Percentiles rank a stretch among this genome's conserved stretches.
phyloP scores from a whole-genome alignment of 257 asterid species.

The Jaltomata sinuosa region DNA sequence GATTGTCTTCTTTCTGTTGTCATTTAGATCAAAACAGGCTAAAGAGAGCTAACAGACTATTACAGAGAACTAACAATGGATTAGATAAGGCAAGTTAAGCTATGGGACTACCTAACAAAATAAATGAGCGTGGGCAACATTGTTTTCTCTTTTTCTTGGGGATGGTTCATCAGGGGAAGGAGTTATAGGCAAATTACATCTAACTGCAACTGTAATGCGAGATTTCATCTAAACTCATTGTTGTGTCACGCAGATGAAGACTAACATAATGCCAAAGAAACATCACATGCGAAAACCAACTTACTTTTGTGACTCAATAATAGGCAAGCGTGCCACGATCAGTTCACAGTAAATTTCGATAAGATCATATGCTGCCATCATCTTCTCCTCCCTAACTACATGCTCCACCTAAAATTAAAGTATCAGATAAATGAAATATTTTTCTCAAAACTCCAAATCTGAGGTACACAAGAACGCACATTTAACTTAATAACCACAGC shows the following conservation, averaged over 20 bases:
- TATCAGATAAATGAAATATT: neutral
- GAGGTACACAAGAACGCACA: neutral
- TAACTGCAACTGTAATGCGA: neutral
- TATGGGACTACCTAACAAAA: neutral
- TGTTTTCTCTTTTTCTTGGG: neutral
- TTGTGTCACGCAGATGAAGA: neutral
- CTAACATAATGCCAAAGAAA: neutral
- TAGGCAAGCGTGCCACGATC: slow-evolving; percentile 64
- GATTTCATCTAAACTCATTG: neutral
- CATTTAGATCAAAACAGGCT: neutral
- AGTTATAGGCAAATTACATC: neutral
- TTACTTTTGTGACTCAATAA: slow-evolving; percentile 91
- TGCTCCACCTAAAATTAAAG: slow-evolving; percentile 71
- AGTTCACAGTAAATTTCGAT: slow-evolving; percentile 88
- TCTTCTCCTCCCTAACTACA: slow-evolving; percentile 92
- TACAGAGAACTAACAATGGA: neutral
- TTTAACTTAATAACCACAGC: neutral
- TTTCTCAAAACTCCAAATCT: neutral
- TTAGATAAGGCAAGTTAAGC: neutral
- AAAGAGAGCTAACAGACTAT: neutral
- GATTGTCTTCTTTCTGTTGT: neutral
- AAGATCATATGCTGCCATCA: slow-evolving; percentile 90
- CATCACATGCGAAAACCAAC: slow-evolving; percentile 11
- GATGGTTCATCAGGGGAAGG: neutral
- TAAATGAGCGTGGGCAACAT: neutral